Conservation (phyloP, 768 basidiomycete genomes). For the Russula dissimulans region DNA sequence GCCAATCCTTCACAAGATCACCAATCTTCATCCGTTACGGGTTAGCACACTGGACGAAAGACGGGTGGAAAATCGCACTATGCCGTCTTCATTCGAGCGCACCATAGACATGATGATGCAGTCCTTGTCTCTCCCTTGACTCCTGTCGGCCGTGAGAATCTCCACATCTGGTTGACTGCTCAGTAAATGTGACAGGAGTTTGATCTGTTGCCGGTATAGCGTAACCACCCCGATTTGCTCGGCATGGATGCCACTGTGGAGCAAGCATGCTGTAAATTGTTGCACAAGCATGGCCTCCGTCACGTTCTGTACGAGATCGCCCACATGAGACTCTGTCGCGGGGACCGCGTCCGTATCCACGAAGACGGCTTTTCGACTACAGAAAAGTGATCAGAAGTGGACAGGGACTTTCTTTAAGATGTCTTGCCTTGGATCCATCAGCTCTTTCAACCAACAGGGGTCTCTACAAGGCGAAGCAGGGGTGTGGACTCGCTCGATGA, state of each 20-base stretch:
- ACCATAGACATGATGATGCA: conserved; percentile 92
- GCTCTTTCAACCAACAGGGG: conserved; percentile 62
- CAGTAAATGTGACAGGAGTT: conserved; percentile 66
- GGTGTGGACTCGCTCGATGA: conserved; percentile 38
- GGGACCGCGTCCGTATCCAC: conserved; percentile 86
- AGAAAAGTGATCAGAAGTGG: not conserved
- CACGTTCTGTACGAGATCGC: conserved; percentile 86
- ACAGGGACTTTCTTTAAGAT: not conserved
- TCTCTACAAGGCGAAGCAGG: conserved; percentile 26
- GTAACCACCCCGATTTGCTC: conserved; percentile 83
- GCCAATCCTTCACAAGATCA: conserved; percentile 91
- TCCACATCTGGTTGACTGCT: conserved; percentile 53
- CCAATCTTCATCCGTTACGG: conserved; percentile 50
- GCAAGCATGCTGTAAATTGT: conserved; percentile 60
- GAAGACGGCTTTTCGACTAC: conserved; percentile 79
- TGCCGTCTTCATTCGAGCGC: conserved; percentile 68
- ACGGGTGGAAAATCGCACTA: conserved; percentile 40
- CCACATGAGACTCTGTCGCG: conserved; percentile 70
- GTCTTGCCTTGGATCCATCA: conserved; percentile 56
- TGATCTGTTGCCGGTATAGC: conserved; percentile 92
- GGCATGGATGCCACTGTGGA: conserved; percentile 53
- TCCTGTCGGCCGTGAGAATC: conserved; percentile 85
- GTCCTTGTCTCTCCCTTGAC: conserved; percentile 93
- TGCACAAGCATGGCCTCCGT: conserved; percentile 62
- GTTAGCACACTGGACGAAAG: not conserved